Conservation (phyloP, 2,329 filamentous ascomycete genomes). For the Fusarium oligoseptatum region DNA sequence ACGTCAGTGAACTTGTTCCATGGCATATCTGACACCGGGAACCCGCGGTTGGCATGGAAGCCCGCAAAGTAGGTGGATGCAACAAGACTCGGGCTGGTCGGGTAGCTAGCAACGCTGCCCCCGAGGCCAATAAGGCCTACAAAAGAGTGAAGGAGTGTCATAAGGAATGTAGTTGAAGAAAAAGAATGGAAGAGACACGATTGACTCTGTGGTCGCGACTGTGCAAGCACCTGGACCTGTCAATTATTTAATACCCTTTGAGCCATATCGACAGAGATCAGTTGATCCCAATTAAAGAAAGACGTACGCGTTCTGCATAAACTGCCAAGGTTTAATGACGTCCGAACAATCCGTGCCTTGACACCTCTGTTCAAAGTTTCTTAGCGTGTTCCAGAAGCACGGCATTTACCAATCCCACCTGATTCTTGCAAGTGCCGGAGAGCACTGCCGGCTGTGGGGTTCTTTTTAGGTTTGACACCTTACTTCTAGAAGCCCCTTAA, state of each 20-base stretch:
- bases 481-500: neutral
- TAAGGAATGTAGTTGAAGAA: neutral
- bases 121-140: constrained; percentile 28
- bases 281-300: constrained; percentile 2
- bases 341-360: neutral
- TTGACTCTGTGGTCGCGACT: neutral
- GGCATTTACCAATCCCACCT: neutral
- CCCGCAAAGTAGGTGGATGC: constrained; percentile 42
- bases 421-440: neutral
- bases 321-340: neutral
- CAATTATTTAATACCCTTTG: neutral
- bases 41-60: constrained; percentile 37
- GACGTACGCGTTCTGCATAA: neutral
- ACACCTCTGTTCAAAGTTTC: neutral
- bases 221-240: neutral
- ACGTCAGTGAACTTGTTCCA: constrained; percentile 41
- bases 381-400: neutral
- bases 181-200: neutral
- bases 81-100: constrained; percentile 8
- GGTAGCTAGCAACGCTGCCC: neutral
- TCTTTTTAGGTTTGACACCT: neutral
- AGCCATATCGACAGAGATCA: neutral
- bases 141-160: constrained; percentile 19
- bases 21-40: constrained; percentile 33
- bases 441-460: neutral